A percentile compares a stretch with the other conserved stretches of the same genome.
Conservation (phyloP, 2,329 filamentous ascomycete genomes). For the Aspergillus sp. region DNA sequence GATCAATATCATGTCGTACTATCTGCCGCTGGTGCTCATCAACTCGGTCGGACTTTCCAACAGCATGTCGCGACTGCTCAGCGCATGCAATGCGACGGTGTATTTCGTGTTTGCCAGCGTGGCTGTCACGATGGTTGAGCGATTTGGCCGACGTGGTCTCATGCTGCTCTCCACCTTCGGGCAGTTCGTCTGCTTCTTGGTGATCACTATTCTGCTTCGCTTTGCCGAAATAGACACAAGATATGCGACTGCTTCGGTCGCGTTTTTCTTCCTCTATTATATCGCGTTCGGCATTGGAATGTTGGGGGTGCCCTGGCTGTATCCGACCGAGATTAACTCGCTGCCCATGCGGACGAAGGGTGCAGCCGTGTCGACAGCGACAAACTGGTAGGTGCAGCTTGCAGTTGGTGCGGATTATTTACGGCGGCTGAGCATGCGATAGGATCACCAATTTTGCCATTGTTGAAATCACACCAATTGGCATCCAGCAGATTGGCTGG, state of each 20-base stretch:
- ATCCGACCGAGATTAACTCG: conserved; percentile 50
- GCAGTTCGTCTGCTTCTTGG: conserved; percentile 53
- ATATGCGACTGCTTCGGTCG: conserved; percentile 40
- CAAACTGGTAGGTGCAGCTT: conserved; percentile 44
- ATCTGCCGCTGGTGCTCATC: conserved; percentile 62
- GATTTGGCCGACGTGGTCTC: conserved; percentile 58
- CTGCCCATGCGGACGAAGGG: conserved; percentile 52
- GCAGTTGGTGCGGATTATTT: neutral
- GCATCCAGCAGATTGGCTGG: conserved; percentile 44
- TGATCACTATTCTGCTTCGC: conserved; percentile 54
- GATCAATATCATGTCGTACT: conserved; percentile 47
- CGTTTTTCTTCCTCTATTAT: conserved; percentile 57
- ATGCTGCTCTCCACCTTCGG: conserved; percentile 57
- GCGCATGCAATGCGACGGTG: conserved; percentile 56
- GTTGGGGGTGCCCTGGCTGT: conserved; percentile 42
- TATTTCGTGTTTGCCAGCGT: conserved; percentile 54
- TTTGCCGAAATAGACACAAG: conserved; percentile 33
- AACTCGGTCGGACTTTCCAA: conserved; percentile 57
- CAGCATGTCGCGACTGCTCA: conserved; percentile 55
- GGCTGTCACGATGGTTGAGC: conserved; percentile 52
- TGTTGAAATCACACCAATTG: conserved; percentile 48
- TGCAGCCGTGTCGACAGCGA: conserved; percentile 49
- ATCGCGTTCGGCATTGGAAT: conserved; percentile 54
- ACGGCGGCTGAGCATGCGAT: neutral
- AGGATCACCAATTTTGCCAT: conserved; percentile 31